phyloP scores from a whole-genome alignment of 2,329 filamentous ascomycete genomes.

The Fusarium annulatum region DNA sequence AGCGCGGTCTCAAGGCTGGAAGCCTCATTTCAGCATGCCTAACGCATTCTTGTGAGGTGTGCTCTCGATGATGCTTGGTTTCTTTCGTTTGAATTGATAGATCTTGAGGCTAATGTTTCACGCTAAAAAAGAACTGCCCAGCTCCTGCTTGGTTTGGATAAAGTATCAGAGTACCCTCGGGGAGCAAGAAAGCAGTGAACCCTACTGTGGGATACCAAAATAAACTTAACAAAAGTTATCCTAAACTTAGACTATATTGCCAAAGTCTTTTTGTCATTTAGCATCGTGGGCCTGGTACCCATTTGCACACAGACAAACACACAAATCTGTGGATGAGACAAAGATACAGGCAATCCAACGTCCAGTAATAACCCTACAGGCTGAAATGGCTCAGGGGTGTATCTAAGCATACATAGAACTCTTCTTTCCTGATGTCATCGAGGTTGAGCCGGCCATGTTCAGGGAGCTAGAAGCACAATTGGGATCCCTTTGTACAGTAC shows the following conservation, averaged over 20 bases:
- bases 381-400: not conserved
- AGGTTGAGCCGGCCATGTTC: not conserved
- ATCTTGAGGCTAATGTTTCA: constrained; percentile 31
- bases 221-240: too few species aligned
- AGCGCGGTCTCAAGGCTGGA: not conserved
- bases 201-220: too few species aligned
- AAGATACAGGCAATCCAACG: not conserved
- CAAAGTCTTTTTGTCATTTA: too few species aligned
- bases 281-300: too few species aligned
- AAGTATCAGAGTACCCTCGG: not conserved
- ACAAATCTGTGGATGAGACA: not conserved
- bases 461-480: not conserved
- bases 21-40: not conserved
- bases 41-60: not conserved
- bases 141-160: not conserved
- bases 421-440: not conserved
- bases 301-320: not conserved
- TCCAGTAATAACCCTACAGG: not conserved
- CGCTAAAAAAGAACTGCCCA: constrained; percentile 27
- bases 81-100: not conserved
- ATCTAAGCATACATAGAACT: not conserved
- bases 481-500: not conserved
- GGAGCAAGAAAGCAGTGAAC: too few species aligned
- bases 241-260: too few species aligned
- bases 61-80: not conserved